Base-by-base conservation (phyloP, 2,329 filamentous ascomycete species). In the Fusarium secorum region DNA sequence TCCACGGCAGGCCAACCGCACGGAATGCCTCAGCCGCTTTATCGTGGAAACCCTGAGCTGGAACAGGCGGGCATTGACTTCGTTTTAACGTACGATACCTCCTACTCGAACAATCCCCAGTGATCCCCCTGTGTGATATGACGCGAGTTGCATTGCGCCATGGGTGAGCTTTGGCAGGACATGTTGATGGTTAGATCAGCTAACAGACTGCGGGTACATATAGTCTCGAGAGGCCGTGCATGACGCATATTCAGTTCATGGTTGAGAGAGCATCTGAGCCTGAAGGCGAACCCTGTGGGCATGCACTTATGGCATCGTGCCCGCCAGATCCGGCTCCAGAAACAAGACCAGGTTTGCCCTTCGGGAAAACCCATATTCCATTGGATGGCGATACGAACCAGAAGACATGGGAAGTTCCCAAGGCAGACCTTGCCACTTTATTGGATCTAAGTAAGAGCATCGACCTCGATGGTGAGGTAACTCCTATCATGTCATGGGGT, bases 401-500 rank as follows among this genome's bases (percentile, higher is more conserved):
- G 78, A 89, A 93, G 79, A 95, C 95, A 53, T 95, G 94, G 83
- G 91, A 96, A 78, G 83, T 96, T 10, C 90, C 87, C 64, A 93
- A 91, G 78, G 88, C 87, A 39, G 93, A 96, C 76, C 86, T 99
- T 53, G 84, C 90, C 55, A 97, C 92, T 58, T 85, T 98, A 58
- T 87, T 98, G 66, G 92, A 97, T 77, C 86, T 98, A 60, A 97
- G 94, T 82, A 88, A 90, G 74, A 90, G 91, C 74, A 86, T 98
- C 30, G 91, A 96, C 74, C 88, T 96, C 4, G 93, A 96, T 67
- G 94, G 94, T 56, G 93, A 97, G 81, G 93, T 98, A 76, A 98
- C 95, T 22, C 96, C 96, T 0, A 93, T 98, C 72, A 97, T 97
- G 93, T 95, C 95, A 1, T 95, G 96, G 89, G 92, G 93, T 53